Evolutionary conservation across 192 early-diverging fungal species (phyloP), one percentile per base, ranked within the genome.

Genomic region (Linnemannia elongata): DNA sequence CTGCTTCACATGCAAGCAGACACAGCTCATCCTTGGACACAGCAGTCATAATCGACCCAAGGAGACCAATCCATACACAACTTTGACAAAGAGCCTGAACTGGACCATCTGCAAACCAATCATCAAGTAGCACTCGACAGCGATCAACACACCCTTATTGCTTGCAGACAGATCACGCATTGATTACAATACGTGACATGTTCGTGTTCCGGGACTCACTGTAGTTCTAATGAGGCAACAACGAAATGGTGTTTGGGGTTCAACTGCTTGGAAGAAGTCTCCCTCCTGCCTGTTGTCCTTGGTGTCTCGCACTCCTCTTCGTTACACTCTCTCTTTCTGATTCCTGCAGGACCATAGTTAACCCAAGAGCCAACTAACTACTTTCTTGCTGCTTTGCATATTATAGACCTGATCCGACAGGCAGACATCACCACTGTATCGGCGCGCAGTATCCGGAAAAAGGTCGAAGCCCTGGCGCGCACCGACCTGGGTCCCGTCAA

Each of bases 351-450:
- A 7, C 6, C 24, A 57, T 57, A 57, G 0, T 18, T 20, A 18
- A 52, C 9, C 12, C 13, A 45, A 45, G 3, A 13, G 44, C 0
- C 22, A 5, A 52, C 49, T 52, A 57, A 57, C n/a, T 15, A 55
- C 12, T 45, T 45, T 15, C 10, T 45, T 20, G 22, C 41, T 49
- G 4, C 42, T 17, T 9, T 72, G 4, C 44, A 41, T 24, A 27
- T 20, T 22, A 10, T 81, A 87, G 84, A 87, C 17, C 84, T 87
- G 30, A 81, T 87, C 47, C 47, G 68, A 15, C 35, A 78, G 72
- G 79, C 89, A 22, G 89, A 90, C 79, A 83, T 88, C 45, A 81
- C 89, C 3, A 78, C 82, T 18, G 82, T 90, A 3, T 85, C 85
- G 9, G 85, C 89, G 20, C 83, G 87, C 44, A 63, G 76, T 20